Conservation (phyloP, 2,329 filamentous ascomycete species). For the Alternaria sp. region DNA sequence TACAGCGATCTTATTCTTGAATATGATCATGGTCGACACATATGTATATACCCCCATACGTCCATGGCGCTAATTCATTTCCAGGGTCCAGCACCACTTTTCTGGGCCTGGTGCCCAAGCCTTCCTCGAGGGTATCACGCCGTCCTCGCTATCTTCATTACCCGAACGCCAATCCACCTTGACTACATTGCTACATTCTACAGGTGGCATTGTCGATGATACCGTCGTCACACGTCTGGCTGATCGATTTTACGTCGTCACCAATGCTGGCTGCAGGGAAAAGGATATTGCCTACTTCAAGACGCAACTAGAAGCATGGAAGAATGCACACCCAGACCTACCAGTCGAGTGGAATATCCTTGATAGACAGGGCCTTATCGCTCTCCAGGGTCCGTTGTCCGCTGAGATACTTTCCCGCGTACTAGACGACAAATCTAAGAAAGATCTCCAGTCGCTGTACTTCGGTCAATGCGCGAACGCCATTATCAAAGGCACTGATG, state of each 20-base stretch:
- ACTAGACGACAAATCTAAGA: constrained; percentile 61
- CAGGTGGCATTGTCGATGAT: constrained; percentile 94
- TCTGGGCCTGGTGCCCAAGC: constrained; percentile 79
- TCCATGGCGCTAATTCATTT: constrained; percentile 6
- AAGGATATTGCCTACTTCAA: constrained; percentile 84
- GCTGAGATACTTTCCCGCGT: constrained; percentile 72
- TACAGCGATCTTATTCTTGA: background rate
- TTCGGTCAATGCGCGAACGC: constrained; percentile 80
- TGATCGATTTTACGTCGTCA: constrained; percentile 84
- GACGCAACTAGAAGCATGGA: constrained; percentile 67
- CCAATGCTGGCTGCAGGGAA: constrained; percentile 89
- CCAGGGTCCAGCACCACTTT: constrained; percentile 80
- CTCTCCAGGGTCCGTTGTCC: constrained; percentile 85
- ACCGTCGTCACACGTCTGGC: constrained; percentile 82
- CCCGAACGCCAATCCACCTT: constrained; percentile 76
- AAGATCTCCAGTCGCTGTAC: constrained; percentile 67
- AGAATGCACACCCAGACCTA: constrained; percentile 49
- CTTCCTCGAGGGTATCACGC: constrained; percentile 86
- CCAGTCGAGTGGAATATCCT: constrained; percentile 74
- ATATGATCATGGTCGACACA: background rate
- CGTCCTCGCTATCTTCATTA: constrained; percentile 73
- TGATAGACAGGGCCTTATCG: constrained; percentile 78
- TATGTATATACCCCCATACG: background rate
- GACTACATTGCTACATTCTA: constrained; percentile 79
- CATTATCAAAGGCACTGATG: constrained; percentile 67